Base-by-base conservation (phyloP, 2,329 filamentous ascomycete species). In the Polytolypa hystricis region DNA sequence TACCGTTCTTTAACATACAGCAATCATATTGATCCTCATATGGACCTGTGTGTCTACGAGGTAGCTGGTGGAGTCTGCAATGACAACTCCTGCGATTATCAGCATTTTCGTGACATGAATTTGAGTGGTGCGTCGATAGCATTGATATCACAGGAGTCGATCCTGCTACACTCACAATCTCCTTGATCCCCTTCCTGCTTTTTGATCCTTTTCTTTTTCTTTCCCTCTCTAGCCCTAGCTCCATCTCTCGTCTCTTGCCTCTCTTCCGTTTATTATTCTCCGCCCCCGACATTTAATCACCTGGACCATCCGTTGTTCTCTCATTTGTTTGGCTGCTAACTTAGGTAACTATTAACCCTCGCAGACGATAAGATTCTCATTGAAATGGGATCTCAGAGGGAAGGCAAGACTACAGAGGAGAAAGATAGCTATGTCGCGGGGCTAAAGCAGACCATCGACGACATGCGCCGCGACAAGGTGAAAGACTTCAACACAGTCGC, bases 1-100 rank as follows among this genome's bases (percentile, higher is more conserved):
- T 80, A 86, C 54, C 79, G 81, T 54, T 96, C 91, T 45, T 70
- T 93, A 66, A 96, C 87, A 29, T 96, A 89, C 64, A 95, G 84
- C 64, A 84, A 93, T 61, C 80, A 79, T 48, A 93, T 98, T 60
- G 78, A 95, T 55, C 70, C 78, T 16, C 69, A 75, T 42, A 78
- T 73, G 48, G 73, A 74, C 43, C 54, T 96, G 33, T 98, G 91
- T 60, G 79, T 77, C 25, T 80, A 75, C 50, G 84, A 93, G 58
- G 64, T 83, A 44, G 68, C 70, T 32, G 78, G 77, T 35, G 76
- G 77, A 42, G 65, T 69, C 47, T 96, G 91, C 71, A 79, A 80
- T 47, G 83, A 87, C 53, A 57, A 64, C 41, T 67, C 73, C 37
- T 98, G 91, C 62, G 65, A 75, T 38, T 79, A 65, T 46, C 79